Evolutionary conservation across 177 flowering plant species (phyloP), one percentile per base, ranked within the genome.

Genomic region (Viscum album): DNA sequence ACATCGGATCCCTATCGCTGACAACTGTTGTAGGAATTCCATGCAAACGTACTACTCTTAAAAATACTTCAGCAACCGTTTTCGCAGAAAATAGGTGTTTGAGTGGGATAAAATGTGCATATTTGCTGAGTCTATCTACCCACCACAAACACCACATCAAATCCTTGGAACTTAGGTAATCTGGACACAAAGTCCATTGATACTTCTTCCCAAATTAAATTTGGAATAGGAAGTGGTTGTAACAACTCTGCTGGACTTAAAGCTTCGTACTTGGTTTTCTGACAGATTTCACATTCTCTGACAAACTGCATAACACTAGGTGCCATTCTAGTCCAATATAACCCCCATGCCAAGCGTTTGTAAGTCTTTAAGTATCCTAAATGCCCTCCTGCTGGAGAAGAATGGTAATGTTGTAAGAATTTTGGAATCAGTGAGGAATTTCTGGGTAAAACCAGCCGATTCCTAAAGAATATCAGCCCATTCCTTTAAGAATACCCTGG

Each of bases 161-260:
- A 31, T 0, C 67, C 64, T 2, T 50, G 17, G 0, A 73, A 76
- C 4, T 1, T 19, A 0, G 70, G 75, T 12, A 76, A 29, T 1
- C 70, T 67, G n/a, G n/a, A n/a, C n/a, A n/a, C n/a, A n/a, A n/a
- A n/a, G 4, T 68, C 68, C 7, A 76, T 35, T 45, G 72, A 76
- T 12, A 71, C 75, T 73, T 66, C 67, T 0, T 24, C 12, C 73
- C 72, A 74, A 1, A 45, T 36, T 36, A 31, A 23, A 10, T 31
- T 28, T 1, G 66, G 72, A 5, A 65, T 23, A 2, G 69, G 60
- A 1, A 74, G 31, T 1, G 76, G 73, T 60, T 74, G 73, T 0
- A 74, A 39, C 8, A 74, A 24, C 0, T 75, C 78, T 0, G 47
- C 15, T 4, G 52, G 41, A 1, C 5, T 24, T 32, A 32, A 1